These are phyloP conservation scores for Haplosporangium gracile DNA, from an alignment of 192 early-diverging fungal species.

Conservation along the genomic window DNA sequence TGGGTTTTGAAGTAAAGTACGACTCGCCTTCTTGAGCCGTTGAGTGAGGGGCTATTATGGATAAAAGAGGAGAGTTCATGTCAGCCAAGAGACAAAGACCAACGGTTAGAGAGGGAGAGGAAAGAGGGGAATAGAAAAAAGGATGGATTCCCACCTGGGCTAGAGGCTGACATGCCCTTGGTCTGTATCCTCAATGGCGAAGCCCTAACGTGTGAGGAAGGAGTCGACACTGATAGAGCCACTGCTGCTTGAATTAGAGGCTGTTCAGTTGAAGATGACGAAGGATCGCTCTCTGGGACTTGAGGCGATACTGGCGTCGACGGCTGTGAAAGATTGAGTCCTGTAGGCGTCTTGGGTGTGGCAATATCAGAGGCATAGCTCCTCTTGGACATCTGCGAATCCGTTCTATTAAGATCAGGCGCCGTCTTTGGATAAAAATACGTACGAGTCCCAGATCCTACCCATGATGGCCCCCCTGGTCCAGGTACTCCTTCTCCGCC, in stretches of 20 bases:
- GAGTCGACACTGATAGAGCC: neutral
- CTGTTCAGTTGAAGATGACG: neutral
- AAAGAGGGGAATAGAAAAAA: neutral
- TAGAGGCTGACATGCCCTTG: neutral
- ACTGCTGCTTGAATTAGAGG: too few relatives aligned
- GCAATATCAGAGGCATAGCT: constrained; percentile 41
- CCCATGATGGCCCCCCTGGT: neutral
- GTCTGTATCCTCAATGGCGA: constrained; percentile 11
- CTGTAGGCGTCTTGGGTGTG: neutral
- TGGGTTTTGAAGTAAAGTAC: neutral
- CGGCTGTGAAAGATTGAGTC: neutral
- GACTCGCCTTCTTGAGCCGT: neutral
- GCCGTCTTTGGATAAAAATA: neutral
- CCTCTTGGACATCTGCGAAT: constrained; percentile 26
- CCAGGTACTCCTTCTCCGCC: neutral
- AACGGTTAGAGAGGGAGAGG: neutral
- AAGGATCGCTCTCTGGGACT: neutral
- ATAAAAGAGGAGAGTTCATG: neutral
- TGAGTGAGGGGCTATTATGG: neutral
- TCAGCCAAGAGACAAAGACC: too few relatives aligned
- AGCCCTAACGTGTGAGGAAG: neutral
- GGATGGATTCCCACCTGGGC: neutral
- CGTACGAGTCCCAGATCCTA: neutral
- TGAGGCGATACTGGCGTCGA: neutral
- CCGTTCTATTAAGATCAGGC: constrained; percentile 5